A percentile compares a stretch with the other conserved stretches of the same genome.
phyloP scores from a whole-genome alignment of 306 rosid species.

The Quercus rubra region DNA sequence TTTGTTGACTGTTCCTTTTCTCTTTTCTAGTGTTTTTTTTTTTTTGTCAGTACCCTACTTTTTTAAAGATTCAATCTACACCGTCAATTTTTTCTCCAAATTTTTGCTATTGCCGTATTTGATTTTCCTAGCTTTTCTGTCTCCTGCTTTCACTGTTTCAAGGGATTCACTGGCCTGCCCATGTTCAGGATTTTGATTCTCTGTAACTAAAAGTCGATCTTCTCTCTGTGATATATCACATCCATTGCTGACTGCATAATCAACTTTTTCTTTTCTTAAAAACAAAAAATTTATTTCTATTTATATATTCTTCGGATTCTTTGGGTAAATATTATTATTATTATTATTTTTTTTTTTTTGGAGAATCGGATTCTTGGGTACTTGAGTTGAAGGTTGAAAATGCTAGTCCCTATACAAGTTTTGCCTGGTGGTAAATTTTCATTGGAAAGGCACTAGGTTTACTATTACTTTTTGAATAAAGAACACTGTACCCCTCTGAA shows the following conservation, averaged over 20 bases:
- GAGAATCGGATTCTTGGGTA: not conserved
- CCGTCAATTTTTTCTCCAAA: slow-evolving; percentile 24
- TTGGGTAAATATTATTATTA: not conserved
- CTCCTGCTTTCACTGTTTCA: slow-evolving; percentile 30
- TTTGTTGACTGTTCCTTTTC: slow-evolving; percentile 8
- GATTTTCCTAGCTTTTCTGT: slow-evolving; percentile 39
- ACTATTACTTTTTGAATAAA: too few relatives aligned
- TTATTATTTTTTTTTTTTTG: not conserved
- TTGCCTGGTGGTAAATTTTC: not conserved
- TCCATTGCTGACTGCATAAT: not conserved
- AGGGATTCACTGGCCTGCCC: slow-evolving; percentile 11
- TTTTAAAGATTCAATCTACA: slow-evolving; percentile 14
- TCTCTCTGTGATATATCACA: not conserved
- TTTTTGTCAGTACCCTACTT: not conserved
- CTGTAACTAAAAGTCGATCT: slow-evolving; percentile 6
- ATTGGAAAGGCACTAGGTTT: not conserved
- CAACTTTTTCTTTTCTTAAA: not conserved
- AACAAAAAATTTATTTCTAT: not conserved
- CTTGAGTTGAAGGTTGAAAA: not conserved
- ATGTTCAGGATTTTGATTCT: slow-evolving; percentile 27
- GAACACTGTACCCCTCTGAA: too few relatives aligned
- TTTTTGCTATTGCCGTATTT: not conserved
- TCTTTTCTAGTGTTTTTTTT: not conserved
- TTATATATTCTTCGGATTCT: not conserved
- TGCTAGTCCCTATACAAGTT: not conserved